Evolutionary conservation across 2,329 filamentous ascomycete genomes (phyloP).

Genomic region (Davidsoniella australis): DNA sequence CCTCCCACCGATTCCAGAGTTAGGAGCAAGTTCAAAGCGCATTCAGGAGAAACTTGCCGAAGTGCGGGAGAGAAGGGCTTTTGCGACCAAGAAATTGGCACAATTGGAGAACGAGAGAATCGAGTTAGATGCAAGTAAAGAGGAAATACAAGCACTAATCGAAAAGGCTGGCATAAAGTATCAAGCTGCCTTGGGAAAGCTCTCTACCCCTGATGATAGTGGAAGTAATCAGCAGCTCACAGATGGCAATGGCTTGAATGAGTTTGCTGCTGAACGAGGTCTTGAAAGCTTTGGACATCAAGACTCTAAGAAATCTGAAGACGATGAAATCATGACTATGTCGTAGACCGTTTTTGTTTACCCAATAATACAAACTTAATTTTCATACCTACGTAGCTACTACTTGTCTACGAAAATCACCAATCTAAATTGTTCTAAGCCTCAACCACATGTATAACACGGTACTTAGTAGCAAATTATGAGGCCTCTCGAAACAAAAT

Average conservation of each 20-base stretch:
- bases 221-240: background rate
- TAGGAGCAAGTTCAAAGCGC: slow-evolving; percentile 48
- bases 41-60: slow-evolving; percentile 43
- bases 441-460: too few species aligned
- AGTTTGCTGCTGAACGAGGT: slow-evolving; percentile 23
- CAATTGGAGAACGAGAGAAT: slow-evolving; percentile 51
- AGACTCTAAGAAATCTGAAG: background rate
- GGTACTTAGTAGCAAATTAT: too few species aligned
- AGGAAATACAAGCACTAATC: slow-evolving; percentile 63
- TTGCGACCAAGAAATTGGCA: slow-evolving; percentile 45
- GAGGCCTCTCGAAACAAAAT: too few species aligned
- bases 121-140: slow-evolving; percentile 51
- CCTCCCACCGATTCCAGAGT: slow-evolving; percentile 46
- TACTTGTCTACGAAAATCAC: too few species aligned
- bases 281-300: slow-evolving; percentile 29
- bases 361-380: too few species aligned
- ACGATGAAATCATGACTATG: background rate
- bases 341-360: background rate
- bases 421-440: too few species aligned
- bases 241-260: slow-evolving; percentile 12
- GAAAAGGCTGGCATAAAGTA: slow-evolving; percentile 61
- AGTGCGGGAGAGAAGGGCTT: slow-evolving; percentile 45
- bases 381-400: too few species aligned
- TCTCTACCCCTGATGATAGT: background rate
- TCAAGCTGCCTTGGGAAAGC: slow-evolving; percentile 25